Conservation (phyloP, 169 alveolate species). For the Eimeria maxima region DNA sequence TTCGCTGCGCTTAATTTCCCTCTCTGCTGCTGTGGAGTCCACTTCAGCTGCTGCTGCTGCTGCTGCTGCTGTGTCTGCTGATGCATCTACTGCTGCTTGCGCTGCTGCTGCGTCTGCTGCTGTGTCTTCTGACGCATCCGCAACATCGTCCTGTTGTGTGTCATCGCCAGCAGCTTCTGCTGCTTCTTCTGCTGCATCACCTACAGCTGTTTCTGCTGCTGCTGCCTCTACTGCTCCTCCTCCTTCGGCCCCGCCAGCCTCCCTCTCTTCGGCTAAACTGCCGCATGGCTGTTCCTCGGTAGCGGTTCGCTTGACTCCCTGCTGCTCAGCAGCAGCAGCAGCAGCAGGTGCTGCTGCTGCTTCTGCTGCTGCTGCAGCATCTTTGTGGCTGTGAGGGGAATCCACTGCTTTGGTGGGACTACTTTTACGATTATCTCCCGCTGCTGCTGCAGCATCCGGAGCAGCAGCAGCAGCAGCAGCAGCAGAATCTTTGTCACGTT, state of each 20-base stretch:
- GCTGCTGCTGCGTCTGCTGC: constrained; percentile 22
- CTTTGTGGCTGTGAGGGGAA: not conserved
- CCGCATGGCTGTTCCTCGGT: not conserved
- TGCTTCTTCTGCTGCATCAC: not conserved
- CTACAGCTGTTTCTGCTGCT: constrained; percentile 28
- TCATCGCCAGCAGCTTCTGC: not conserved
- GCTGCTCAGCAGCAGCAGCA: constrained; percentile 27
- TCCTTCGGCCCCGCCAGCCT: not conserved
- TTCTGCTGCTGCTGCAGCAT: not conserved
- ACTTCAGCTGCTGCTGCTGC: constrained; percentile 7
- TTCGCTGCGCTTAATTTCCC: not conserved
- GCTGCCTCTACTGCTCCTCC: constrained; percentile 15
- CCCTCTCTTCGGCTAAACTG: not conserved
- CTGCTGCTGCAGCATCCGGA: not conserved
- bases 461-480: constrained; percentile 53
- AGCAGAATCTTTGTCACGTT: not conserved
- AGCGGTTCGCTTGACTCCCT: no score
- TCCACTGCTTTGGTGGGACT: not conserved
- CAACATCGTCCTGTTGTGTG: not conserved
- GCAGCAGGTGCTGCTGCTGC: not conserved
- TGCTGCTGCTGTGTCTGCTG: not conserved
- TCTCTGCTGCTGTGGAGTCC: not conserved
- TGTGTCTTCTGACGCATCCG: not conserved
- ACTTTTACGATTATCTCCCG: not conserved
- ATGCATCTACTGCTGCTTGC: not conserved